These are phyloP conservation scores for Diaporthe amygdali DNA, from an alignment of 2,329 filamentous ascomycete species.

Conservation along the genomic window DNA sequence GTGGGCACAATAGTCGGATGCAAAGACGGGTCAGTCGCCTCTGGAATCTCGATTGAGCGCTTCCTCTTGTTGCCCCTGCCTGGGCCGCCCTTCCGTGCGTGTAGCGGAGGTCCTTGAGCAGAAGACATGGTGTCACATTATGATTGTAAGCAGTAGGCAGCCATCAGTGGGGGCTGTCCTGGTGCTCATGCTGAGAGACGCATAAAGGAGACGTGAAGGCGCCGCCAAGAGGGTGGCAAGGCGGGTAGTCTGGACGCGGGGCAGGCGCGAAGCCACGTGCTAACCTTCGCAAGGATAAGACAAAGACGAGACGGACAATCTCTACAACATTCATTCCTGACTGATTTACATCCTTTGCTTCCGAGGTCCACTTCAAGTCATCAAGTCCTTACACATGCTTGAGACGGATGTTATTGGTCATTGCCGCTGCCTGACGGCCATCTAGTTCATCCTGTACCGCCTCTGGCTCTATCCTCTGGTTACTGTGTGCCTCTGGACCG, in stretches of 20 bases:
- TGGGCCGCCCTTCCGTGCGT: conserved; percentile 3
- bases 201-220: conserved; percentile 17
- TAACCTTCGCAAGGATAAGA: not conserved
- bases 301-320: not conserved
- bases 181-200: not conserved
- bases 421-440: not conserved
- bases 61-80: conserved; percentile 20
- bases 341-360: not conserved
- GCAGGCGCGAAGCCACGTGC: conserved; percentile 19
- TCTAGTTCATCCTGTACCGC: not conserved
- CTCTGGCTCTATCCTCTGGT: not conserved
- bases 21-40: conserved; percentile 22
- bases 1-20: not conserved
- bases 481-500: not conserved
- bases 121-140: conserved; percentile 19
- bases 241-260: conserved; percentile 10
- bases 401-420: not conserved
- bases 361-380: not conserved
- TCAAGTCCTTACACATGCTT: not conserved
- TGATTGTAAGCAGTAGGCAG: not conserved
- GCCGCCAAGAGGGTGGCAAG: not conserved
- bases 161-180: not conserved
- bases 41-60: conserved; percentile 15
- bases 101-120: conserved; percentile 16
- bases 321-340: not conserved